A percentile compares a stretch with the other conserved stretches of the same genome.
These are phyloP conservation scores for Stenogyne calaminthoides DNA, from an alignment of 305 asterid species.

Conservation along the genomic window DNA sequence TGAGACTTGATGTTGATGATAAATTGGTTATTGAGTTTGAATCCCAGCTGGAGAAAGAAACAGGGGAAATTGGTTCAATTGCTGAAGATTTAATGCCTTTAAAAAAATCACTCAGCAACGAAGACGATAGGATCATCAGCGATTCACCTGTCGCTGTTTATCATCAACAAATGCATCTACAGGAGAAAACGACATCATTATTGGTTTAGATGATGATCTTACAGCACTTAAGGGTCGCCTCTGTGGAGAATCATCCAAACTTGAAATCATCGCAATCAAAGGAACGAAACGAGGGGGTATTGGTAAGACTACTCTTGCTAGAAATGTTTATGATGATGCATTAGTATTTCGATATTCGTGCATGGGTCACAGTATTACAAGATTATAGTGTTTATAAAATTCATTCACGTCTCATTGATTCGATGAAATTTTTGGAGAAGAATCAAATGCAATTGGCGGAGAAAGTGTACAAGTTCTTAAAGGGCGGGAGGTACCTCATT, in stretches of 20 bases:
- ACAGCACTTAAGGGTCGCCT: background rate
- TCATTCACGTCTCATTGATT: no score
- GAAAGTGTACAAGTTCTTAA: no score
- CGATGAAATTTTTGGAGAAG: no score
- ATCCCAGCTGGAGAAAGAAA: background rate
- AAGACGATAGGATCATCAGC: background rate
- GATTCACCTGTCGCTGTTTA: background rate
- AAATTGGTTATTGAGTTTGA: background rate
- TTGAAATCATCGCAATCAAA: background rate
- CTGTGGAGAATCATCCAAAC: background rate
- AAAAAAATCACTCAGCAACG: no score
- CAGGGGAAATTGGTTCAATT: background rate
- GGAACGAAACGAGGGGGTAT: background rate
- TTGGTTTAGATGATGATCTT: constrained; percentile 2
- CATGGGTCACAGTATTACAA: no score
- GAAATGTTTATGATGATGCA: no score
- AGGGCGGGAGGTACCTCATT: no score
- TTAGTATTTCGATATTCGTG: no score
- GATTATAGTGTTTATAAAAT: no score
- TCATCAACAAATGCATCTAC: no score
- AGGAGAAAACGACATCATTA: background rate
- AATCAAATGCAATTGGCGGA: no score
- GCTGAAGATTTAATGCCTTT: background rate
- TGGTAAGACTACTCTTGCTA: constrained; percentile 8
- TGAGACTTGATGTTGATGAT: background rate